phyloP scores from a whole-genome alignment of 2,329 filamentous ascomycete species.

The Tricladium varicosporioides region DNA sequence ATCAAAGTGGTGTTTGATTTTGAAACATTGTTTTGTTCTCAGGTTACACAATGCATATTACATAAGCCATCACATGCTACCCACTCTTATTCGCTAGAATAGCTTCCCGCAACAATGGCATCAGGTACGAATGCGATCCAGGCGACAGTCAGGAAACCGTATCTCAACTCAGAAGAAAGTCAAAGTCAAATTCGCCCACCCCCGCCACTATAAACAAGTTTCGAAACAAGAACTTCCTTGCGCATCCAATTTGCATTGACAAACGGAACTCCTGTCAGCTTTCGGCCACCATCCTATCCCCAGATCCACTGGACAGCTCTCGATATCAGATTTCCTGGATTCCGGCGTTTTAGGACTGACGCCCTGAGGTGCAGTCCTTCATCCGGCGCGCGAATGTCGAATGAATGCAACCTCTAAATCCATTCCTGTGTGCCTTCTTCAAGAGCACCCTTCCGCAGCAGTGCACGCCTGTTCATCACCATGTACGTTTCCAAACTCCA shows the following conservation, averaged over 20 bases:
- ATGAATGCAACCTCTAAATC: conserved; percentile 98
- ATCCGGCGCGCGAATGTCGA: conserved; percentile 36
- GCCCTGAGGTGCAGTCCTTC: conserved; percentile 26
- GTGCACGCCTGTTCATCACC: conserved; percentile 87
- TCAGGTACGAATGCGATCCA: background rate
- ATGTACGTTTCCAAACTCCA: conserved; percentile 49
- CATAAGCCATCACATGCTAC: background rate
- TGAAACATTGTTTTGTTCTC: background rate
- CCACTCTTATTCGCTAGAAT: background rate
- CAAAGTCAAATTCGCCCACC: too few species aligned
- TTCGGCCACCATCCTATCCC: too few species aligned
- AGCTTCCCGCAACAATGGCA: background rate
- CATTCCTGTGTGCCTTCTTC: conserved; percentile 98
- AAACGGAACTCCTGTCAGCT: too few species aligned
- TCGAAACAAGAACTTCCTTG: too few species aligned
- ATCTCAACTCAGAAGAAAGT: too few species aligned
- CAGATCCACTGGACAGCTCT: background rate
- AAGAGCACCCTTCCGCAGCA: conserved; percentile 88
- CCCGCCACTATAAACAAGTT: too few species aligned
- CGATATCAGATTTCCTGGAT: background rate
- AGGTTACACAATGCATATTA: background rate
- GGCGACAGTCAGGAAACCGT: background rate
- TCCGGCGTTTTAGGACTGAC: conserved; percentile 24
- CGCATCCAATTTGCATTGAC: too few species aligned
- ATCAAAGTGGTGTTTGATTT: background rate